Evolutionary conservation across 2,329 filamentous ascomycete species (phyloP).

Genomic region (Aspergillus fijiensis): DNA sequence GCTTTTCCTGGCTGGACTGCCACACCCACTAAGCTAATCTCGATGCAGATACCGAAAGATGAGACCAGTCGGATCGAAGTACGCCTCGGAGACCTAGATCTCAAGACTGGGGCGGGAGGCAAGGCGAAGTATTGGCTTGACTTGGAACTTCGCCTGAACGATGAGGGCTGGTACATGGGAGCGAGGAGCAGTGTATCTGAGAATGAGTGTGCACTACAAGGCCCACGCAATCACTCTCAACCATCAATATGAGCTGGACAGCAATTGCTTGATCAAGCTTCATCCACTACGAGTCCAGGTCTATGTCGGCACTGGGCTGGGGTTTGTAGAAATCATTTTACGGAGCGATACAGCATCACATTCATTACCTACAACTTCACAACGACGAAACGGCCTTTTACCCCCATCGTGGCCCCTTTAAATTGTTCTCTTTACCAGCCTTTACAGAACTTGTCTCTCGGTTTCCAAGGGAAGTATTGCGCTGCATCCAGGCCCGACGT

Average conservation of each 20-base stretch:
- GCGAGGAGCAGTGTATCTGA: slow-evolving; percentile 31
- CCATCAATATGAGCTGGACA: slow-evolving; percentile 18
- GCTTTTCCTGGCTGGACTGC: neutral
- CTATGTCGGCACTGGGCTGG: too few relatives aligned
- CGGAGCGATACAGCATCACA: too few relatives aligned
- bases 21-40: neutral
- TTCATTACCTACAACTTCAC: too few relatives aligned
- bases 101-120: slow-evolving; percentile 63
- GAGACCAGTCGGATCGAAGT: slow-evolving; percentile 38
- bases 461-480: too few relatives aligned
- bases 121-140: slow-evolving; percentile 70
- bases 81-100: slow-evolving; percentile 73
- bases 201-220: slow-evolving; percentile 37
- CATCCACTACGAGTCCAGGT: neutral
- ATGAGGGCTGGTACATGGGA: slow-evolving; percentile 66
- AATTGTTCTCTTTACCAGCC: too few relatives aligned
- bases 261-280: slow-evolving; percentile 1
- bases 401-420: too few relatives aligned
- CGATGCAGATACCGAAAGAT: slow-evolving; percentile 34
- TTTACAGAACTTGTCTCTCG: too few relatives aligned
- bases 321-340: too few relatives aligned
- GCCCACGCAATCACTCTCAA: slow-evolving; percentile 16
- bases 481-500: too few relatives aligned
- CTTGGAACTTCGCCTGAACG: slow-evolving; percentile 62
- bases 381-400: too few relatives aligned